Conservation (phyloP, 1,284 basidiomycete species). For the Ceratobasidium sp. region DNA sequence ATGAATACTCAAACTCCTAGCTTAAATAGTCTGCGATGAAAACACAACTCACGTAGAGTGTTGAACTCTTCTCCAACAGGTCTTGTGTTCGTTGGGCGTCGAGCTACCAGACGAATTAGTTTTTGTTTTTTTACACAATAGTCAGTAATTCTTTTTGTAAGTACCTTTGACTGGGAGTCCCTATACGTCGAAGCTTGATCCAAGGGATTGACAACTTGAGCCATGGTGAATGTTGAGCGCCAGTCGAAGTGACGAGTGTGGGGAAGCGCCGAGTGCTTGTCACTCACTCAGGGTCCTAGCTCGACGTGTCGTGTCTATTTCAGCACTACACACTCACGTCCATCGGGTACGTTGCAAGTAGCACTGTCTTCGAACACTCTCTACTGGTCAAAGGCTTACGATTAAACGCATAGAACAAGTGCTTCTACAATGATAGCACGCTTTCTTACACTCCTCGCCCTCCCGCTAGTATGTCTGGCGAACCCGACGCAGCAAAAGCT, state of each 20-base stretch:
- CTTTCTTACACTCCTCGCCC: slow-evolving; percentile 27
- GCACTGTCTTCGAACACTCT: background rate
- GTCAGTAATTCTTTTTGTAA: slow-evolving; percentile 15
- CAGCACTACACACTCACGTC: slow-evolving; percentile 23
- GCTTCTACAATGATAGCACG: slow-evolving; percentile 6
- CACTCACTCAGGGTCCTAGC: slow-evolving; percentile 32
- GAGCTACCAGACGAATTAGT: slow-evolving; percentile 2
- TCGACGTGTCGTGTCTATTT: slow-evolving; percentile 42
- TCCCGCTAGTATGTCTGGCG: slow-evolving; percentile 28
- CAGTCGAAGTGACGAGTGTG: background rate
- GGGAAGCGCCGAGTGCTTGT: slow-evolving; percentile 36
- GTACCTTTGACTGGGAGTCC: slow-evolving; percentile 82
- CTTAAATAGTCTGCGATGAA: slow-evolving; percentile 1
- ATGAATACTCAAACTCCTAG: slow-evolving; percentile 30
- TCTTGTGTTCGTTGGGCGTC: slow-evolving; percentile 68
- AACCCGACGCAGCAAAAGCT: slow-evolving; percentile 60
- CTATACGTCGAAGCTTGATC: slow-evolving; percentile 97
- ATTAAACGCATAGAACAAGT: background rate
- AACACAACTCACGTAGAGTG: slow-evolving; percentile 70
- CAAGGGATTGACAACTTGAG: slow-evolving; percentile 83
- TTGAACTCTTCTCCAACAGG: slow-evolving; percentile 74
- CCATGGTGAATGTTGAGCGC: slow-evolving; percentile 64
- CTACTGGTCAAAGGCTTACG: background rate
- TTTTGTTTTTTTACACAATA: background rate
- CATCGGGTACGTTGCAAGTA: slow-evolving; percentile 12